Base-by-base conservation (phyloP, 345 rosid species). In the Jatropha curcas region DNA sequence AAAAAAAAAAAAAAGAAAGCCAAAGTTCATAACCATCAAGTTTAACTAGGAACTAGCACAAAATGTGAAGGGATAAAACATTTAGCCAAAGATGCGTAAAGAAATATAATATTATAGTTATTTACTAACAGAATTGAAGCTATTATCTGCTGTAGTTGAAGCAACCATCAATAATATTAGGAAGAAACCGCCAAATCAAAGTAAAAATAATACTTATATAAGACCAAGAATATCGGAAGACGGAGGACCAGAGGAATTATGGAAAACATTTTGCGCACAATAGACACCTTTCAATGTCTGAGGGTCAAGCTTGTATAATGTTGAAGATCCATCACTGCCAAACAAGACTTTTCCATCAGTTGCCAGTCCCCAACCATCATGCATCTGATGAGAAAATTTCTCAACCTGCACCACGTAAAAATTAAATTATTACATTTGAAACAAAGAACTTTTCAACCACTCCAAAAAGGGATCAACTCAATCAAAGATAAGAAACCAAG, bases 351-450 rank as follows among this genome's bases (percentile, higher is more conserved):
- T 77, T 30, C 99, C 99, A 81, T 96, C 96, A 31, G 93, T 90
- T 70, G 98, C 93, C 56, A 93, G 85, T 61, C 99, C 98, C 97
- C 99, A 96, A 16, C 98, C 99, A 84, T 96, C 99, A 62, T 84
- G 51, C 98, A 96, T 96, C 76, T 82, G 76, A 83, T 96, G 97
- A 61, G 79, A 82, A 82, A 91, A 93, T 79, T 76, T 60, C 57
- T 76, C 72, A 58, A 88, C 76, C 99, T 96, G 90, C 83, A 85
- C 24, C 10, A 74, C 60, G 51, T 33, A 31, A 71, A 35, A 51
- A 37, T 31, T 56, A 60, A 65, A 70, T 55, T 33, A 60, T 43
- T n/a, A n/a, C 19, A 65, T 59, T 27, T 35, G 14, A 60, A n/a
- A 53, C 33, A 34, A 20, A 45, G 34, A 41, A 64, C n/a, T 10